Conservation (phyloP, 1,284 basidiomycete genomes). For the Pascua sp. region DNA sequence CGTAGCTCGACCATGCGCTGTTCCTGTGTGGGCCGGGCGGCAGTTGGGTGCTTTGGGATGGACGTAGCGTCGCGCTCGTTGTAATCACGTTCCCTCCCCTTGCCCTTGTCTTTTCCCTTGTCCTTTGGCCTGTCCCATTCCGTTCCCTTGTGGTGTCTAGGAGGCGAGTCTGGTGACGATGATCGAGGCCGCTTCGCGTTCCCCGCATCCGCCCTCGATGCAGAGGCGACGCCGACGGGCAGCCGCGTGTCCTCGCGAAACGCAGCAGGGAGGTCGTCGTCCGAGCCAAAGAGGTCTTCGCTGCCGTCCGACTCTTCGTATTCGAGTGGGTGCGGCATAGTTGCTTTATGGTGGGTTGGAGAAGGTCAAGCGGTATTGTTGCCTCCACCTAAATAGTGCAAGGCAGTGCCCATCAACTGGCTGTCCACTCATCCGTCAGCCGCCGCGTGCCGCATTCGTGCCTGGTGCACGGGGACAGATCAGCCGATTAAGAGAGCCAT, state of each 20-base stretch:
- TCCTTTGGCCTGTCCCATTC: too few species aligned
- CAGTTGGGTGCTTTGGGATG: not conserved
- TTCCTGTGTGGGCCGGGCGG: not conserved
- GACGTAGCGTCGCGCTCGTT: not conserved
- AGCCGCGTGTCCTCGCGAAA: constrained; percentile 8
- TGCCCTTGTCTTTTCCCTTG: too few species aligned
- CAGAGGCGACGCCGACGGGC: not conserved
- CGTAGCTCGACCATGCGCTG: constrained; percentile 9
- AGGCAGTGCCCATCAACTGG: too few species aligned
- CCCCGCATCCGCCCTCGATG: not conserved
- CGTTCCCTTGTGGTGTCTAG: not conserved
- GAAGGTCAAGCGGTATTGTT: not conserved
- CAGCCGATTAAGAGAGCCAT: too few species aligned
- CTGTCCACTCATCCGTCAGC: too few species aligned
- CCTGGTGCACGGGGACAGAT: too few species aligned
- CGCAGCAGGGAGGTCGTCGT: constrained; percentile 14
- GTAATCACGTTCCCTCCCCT: not conserved
- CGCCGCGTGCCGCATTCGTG: too few species aligned
- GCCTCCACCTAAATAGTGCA: not conserved
- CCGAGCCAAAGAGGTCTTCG: constrained; percentile 34
- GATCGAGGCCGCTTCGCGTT: too few species aligned
- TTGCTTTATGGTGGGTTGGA: not conserved
- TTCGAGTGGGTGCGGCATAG: constrained; percentile 21
- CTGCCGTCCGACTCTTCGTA: constrained; percentile 32
- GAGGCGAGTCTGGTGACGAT: not conserved